Evolutionary conservation across 345 rosid species (phyloP), one percentile per base, ranked within the genome.

Genomic region (Luvunga scandens): DNA sequence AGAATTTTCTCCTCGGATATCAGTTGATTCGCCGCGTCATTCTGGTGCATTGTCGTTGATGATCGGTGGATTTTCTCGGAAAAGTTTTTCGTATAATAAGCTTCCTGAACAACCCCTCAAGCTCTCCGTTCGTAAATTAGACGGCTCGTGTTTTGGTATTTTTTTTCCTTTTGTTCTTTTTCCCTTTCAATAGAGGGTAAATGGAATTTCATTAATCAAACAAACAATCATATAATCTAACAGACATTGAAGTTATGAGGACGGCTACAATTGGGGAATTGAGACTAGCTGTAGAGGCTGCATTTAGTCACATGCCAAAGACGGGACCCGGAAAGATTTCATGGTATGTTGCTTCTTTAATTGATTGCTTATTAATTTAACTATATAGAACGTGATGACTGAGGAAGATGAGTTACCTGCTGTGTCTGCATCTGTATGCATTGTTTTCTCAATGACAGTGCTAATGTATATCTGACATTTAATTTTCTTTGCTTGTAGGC

Each of bases 91-190:
- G 27, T 95, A 93, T 66, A 59, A 73, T 57, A 85, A 82, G 84
- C 93, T 93, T 28, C 96, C 93, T 36, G 92, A 86, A 57, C 90
- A 89, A 61, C 94, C 99, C 2, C 80, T 93, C 77, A 87, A 82
- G 77, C 97, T 93, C 84, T 80, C 93, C 48, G 86, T 95, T 84
- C 87, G 88, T 82, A 95, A 93, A 79, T 86, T 95, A 84, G 97
- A 95, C 75, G 97, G 93, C 81, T 84, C 97, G 62, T 83, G 85
- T 62, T 95, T 95, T 77, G 90, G 98, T 95, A 84, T 59, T 80
- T 0, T 12, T 14, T n/a, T n/a, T n/a, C n/a, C 1, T 13, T 4
- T 60, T 61, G 39, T 7, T 5, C 3, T 13, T 10, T 45, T 45
- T 3, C 18, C 5, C 13, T 0, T 45, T 13, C 50, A 12, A 3